Evolutionary conservation across 1,139 yeast genomes (phyloP), one percentile per base, ranked within the genome.

Genomic region (Kodamaea sp.): DNA sequence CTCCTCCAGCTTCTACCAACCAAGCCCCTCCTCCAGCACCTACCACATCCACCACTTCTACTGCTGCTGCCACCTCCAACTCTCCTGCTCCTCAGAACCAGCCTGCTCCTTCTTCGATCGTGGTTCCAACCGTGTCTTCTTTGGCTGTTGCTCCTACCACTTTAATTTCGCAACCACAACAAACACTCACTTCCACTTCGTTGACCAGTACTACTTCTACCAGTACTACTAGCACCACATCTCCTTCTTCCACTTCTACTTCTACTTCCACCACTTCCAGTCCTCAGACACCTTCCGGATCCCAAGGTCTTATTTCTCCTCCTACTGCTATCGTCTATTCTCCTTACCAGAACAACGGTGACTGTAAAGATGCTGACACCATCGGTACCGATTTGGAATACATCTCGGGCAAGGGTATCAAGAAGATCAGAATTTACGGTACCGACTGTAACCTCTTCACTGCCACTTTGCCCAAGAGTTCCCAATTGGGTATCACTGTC

Each of bases 381-480:
- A 85, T 89, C 32, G 42, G 61, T 30, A 48, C 64, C n/a, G 96
- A 89, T 55, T 67, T 89, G 36, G 50, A 66, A 20, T 54, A 64
- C 37, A 83, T 89, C 48, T 51, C 61, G 24, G 56, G 74, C 36
- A 80, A 79, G 51, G 87, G 89, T 34, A 80, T 88, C 47, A 56
- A 63, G 23, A 71, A 73, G 33, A 63, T 89, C 38, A 79, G 97
- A 66, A 61, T 86, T 34, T 89, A 89, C 55, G 95, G 95, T 48
- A 82, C 87, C 37, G 96, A 89, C 57, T 89, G 97, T 66, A 70
- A 77, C 54, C 77, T 86, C 16, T 62, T 85, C 41, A 55, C 71
- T 21, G 79, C 83, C 3, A 79, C 88, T 25, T 72, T 80, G 48
- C 86, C 92, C 31, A 74, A 71, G 32, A 76, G 83, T 42, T 51